A percentile compares a stretch with the other conserved stretches of the same genome.
Conservation (phyloP, 2,329 filamentous ascomycete species). For the Aspergillus udagawae region DNA sequence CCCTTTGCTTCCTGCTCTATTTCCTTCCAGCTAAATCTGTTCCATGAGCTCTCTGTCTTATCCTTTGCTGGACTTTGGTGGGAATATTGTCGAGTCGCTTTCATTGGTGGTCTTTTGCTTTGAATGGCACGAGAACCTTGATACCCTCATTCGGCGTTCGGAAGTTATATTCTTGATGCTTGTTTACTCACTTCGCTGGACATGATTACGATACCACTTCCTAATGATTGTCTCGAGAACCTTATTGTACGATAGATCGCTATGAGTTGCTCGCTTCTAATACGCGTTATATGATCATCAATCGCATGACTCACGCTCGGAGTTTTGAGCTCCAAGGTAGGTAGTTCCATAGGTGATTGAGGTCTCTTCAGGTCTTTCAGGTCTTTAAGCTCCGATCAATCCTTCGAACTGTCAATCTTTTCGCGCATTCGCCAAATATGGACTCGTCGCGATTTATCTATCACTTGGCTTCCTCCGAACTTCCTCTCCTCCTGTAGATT, state of each 20-base stretch:
- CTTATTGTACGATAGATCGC: not conserved
- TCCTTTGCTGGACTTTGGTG: not conserved
- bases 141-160: constrained; percentile 5
- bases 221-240: not conserved
- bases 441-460: not conserved
- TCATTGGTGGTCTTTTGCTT: constrained; percentile 1
- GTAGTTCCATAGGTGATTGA: too few species aligned
- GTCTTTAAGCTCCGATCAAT: too few species aligned
- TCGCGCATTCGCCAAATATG: not conserved
- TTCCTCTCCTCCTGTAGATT: not conserved
- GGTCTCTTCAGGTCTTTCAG: too few species aligned
- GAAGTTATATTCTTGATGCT: not conserved
- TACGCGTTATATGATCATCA: not conserved
- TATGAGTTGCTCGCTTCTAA: not conserved
- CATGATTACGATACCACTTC: not conserved
- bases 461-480: not conserved
- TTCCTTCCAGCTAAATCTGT: not conserved
- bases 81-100: not conserved
- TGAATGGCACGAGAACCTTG: constrained; percentile 1
- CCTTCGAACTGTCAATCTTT: too few species aligned
- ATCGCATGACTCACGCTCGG: too few species aligned
- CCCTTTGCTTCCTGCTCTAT: not conserved
- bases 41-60: not conserved
- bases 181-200: constrained; percentile 6
- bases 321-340: too few species aligned